Evolutionary conservation across 352 stramenopile genomes (phyloP).

Genomic region (Globisporangium cederbergense): DNA sequence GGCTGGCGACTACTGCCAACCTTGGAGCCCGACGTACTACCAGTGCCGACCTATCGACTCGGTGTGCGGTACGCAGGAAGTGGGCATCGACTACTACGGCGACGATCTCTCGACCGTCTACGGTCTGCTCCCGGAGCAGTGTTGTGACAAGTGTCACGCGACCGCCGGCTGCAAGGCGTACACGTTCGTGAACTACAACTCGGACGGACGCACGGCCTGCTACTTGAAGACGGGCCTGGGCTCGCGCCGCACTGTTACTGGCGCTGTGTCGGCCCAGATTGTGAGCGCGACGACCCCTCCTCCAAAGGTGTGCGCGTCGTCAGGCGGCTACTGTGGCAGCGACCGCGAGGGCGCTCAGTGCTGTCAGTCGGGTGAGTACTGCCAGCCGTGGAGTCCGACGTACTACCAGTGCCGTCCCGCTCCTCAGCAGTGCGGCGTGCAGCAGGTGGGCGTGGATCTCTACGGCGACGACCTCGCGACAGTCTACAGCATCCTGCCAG

Average conservation of each 20-base stretch:
- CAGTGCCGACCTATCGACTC: conserved; percentile 16
- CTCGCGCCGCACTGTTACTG: not conserved
- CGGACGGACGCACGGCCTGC: not conserved
- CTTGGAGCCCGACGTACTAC: conserved; percentile 27
- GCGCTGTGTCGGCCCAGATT: not conserved
- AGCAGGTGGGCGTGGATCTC: conserved; percentile 17
- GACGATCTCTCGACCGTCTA: conserved; percentile 14
- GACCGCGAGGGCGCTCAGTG: not conserved
- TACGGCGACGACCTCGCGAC: conserved; percentile 14
- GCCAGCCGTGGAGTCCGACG: conserved; percentile 25
- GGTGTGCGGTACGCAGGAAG: not conserved
- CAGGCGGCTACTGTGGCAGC: not conserved
- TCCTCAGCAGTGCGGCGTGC: conserved; percentile 8
- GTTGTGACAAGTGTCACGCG: conserved; percentile 13
- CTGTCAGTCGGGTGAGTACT: conserved; percentile 17
- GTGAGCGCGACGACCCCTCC: not conserved
- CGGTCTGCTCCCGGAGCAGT: conserved; percentile 8
- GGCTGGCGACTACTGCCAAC: conserved; percentile 23
- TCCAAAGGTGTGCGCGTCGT: not conserved
- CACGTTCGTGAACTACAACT: conserved; percentile 18
- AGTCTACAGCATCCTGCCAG: conserved; percentile 8
- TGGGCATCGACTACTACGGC: conserved; percentile 11
- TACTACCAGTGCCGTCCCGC: conserved; percentile 29
- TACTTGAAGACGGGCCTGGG: conserved; percentile 3
- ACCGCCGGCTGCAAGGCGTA: conserved; percentile 16